A percentile compares a stretch with the other conserved stretches of the same genome.
Conservation (phyloP, 371 early-diverging fungal genomes). For the Caulochytrium protostelioides region DNA sequence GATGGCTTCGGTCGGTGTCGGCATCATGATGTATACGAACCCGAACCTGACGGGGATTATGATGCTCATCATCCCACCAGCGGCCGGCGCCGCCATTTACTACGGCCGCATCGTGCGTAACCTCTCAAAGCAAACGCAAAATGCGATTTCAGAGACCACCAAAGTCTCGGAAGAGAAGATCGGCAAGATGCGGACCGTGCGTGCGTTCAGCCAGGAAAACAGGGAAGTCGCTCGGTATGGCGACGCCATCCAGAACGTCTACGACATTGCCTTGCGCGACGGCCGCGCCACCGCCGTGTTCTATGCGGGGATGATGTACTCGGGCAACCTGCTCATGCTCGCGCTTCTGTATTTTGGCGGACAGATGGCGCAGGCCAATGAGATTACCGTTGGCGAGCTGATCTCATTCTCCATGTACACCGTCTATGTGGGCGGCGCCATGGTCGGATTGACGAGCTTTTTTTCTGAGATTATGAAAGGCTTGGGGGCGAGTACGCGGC, state of each 20-base stretch:
- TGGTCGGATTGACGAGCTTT: conserved; percentile 57
- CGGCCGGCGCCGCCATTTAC: conserved; percentile 41
- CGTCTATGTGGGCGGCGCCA: conserved; percentile 32
- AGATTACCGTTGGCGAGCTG: conserved; percentile 53
- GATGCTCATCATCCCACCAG: conserved; percentile 54
- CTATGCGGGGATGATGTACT: conserved; percentile 29
- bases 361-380: conserved; percentile 41
- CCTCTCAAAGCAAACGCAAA: conserved; percentile 42
- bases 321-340: conserved; percentile 13
- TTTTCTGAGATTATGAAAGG: conserved; percentile 69
- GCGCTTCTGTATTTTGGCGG: conserved; percentile 57
- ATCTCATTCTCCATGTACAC: conserved; percentile 64
- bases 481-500: conserved; percentile 45
- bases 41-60: conserved; percentile 47
- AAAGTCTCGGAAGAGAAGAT: conserved; percentile 55
- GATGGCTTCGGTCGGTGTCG: conserved; percentile 9
- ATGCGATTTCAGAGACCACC: conserved; percentile 43
- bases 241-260: conserved; percentile 29
- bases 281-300: conserved; percentile 48
- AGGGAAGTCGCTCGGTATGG: conserved; percentile 30
- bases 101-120: conserved; percentile 49
- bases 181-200: conserved; percentile 47
- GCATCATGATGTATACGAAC: conserved; percentile 52
- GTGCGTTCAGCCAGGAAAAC: conserved; percentile 49
- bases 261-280: conserved; percentile 38